Percentiles rank a stretch among this genome's conserved stretches.
These are phyloP conservation scores for Chlamydomonas eustigma DNA, from an alignment of 139 green algal species.

Conservation along the genomic window DNA sequence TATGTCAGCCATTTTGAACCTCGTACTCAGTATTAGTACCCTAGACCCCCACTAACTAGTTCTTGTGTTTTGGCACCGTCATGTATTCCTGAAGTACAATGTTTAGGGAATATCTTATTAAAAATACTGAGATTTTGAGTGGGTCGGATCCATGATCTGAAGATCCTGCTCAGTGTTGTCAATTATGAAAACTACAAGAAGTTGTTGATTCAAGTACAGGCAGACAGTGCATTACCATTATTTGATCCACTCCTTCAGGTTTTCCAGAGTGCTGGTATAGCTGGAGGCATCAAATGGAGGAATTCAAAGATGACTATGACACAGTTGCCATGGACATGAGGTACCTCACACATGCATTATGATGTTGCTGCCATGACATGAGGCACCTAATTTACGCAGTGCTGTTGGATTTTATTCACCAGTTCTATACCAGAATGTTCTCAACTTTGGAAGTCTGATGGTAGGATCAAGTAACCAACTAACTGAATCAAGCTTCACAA, in stretches of 20 bases:
- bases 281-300: constrained; percentile 13
- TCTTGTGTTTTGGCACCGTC: not conserved
- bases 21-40: no score
- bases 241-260: no score
- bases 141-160: not conserved
- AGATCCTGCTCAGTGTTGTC: not conserved
- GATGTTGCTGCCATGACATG: no score
- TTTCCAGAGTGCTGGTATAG: constrained; percentile 16
- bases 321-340: constrained; percentile 14
- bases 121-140: not conserved
- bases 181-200: not conserved
- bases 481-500: no score
- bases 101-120: not conserved
- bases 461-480: no score
- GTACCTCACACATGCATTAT: no score
- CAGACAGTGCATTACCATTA: no score
- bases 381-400: no score
- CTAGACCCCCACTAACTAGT: not conserved
- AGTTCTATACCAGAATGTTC: no score
- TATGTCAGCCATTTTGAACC: no score
- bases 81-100: not conserved
- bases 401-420: no score
- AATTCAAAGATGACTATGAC: constrained; percentile 16
- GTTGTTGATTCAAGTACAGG: not conserved
- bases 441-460: no score